Conservation (phyloP, 768 basidiomycete genomes). For the Rhodosporidiobolus sp. region DNA sequence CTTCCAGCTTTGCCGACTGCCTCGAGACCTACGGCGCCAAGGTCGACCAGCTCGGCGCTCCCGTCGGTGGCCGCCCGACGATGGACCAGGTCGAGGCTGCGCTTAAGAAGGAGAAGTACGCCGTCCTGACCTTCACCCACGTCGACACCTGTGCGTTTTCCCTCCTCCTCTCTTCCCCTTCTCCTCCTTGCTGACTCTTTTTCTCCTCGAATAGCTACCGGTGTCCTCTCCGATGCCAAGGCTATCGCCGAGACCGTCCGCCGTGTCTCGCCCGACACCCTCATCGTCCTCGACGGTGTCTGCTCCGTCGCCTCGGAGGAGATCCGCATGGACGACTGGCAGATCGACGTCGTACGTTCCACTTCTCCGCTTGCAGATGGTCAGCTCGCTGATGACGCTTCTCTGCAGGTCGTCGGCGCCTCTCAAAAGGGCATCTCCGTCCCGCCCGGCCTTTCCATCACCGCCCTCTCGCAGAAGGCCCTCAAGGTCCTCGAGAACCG, state of each 20-base stretch:
- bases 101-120: slow-evolving; percentile 75
- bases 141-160: slow-evolving; percentile 67
- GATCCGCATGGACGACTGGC: slow-evolving; percentile 90
- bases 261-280: slow-evolving; percentile 75
- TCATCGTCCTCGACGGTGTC: slow-evolving; percentile 86
- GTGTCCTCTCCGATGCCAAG: slow-evolving; percentile 79
- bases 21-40: slow-evolving; percentile 82
- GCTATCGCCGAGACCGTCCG: slow-evolving; percentile 69
- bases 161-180: slow-evolving; percentile 27
- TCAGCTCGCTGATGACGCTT: too few relatives aligned
- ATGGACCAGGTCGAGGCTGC: slow-evolving; percentile 63
- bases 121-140: slow-evolving; percentile 87
- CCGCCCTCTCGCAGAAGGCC: slow-evolving; percentile 75
- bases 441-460: slow-evolving; percentile 86
- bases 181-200: not conserved
- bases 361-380: not conserved
- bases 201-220: slow-evolving; percentile 48
- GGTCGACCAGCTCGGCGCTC: slow-evolving; percentile 76
- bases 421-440: slow-evolving; percentile 89
- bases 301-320: slow-evolving; percentile 96
- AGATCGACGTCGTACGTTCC: slow-evolving; percentile 68
- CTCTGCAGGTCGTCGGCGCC: slow-evolving; percentile 57
- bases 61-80: slow-evolving; percentile 72
- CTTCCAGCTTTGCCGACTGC: slow-evolving; percentile 42
- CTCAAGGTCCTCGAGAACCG: slow-evolving; percentile 65